These are phyloP conservation scores for Syncephalastrum monosporum DNA, from an alignment of 371 early-diverging fungal species.

Conservation along the genomic window DNA sequence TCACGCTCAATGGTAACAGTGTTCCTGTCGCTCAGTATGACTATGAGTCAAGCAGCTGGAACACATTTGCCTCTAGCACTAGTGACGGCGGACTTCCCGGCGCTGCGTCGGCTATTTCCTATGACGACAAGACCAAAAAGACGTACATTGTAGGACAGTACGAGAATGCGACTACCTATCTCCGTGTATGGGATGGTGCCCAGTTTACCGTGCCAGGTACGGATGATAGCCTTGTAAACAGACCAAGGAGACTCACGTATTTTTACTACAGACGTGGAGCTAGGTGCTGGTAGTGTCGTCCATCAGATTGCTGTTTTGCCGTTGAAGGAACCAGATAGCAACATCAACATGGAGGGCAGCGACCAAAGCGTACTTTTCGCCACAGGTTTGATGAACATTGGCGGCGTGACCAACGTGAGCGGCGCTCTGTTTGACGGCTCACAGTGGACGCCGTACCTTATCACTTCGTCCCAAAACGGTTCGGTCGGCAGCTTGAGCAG, in stretches of 20 bases:
- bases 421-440: slow-evolving; percentile 67
- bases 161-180: slow-evolving; percentile 20
- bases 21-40: slow-evolving; percentile 51
- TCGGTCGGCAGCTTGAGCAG: slow-evolving; percentile 36
- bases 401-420: slow-evolving; percentile 47
- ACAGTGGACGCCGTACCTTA: slow-evolving; percentile 65
- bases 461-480: slow-evolving; percentile 49
- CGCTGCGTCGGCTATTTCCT: slow-evolving; percentile 31
- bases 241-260: not conserved
- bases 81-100: slow-evolving; percentile 34
- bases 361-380: slow-evolving; percentile 32
- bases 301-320: slow-evolving; percentile 25
- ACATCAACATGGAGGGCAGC: slow-evolving; percentile 9
- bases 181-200: slow-evolving; percentile 44
- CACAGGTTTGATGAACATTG: slow-evolving; percentile 51
- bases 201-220: slow-evolving; percentile 21
- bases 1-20: slow-evolving; percentile 36
- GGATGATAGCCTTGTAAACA: not conserved
- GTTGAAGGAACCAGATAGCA: slow-evolving; percentile 9
- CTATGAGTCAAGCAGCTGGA: slow-evolving; percentile 44
- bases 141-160: slow-evolving; percentile 44
- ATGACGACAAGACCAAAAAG: slow-evolving; percentile 31
- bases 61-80: slow-evolving; percentile 36
- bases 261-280: slow-evolving; percentile 8
- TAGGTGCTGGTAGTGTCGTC: slow-evolving; percentile 38